Evolutionary conservation across 805 yeast genomes (phyloP).

Genomic region (Monosporozyma yasuniensis): DNA sequence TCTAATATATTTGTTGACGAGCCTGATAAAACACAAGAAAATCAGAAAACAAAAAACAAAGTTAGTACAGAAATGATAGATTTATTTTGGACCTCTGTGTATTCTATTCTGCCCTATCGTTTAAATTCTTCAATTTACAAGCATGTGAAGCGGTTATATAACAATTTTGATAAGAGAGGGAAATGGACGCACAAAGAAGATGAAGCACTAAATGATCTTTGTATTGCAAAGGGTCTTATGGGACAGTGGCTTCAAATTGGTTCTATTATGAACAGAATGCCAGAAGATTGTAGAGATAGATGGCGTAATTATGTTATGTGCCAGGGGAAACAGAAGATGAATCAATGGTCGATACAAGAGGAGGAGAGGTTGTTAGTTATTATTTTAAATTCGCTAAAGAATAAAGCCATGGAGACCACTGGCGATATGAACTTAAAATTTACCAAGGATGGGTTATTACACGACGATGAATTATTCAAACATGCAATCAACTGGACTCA

Average conservation of each 20-base stretch:
- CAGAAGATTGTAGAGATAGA: slow-evolving; percentile 89
- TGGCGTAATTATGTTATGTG: slow-evolving; percentile 90
- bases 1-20: slow-evolving; percentile 57
- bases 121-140: slow-evolving; percentile 79
- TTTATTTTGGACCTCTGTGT: slow-evolving; percentile 68
- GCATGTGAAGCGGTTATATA: slow-evolving; percentile 78
- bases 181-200: slow-evolving; percentile 80
- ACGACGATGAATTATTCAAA: slow-evolving; percentile 7
- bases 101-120: slow-evolving; percentile 66
- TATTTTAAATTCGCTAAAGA: slow-evolving; percentile 29
- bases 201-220: slow-evolving; percentile 45
- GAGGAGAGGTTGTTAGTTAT: slow-evolving; percentile 49
- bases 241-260: slow-evolving; percentile 88
- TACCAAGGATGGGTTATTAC: slow-evolving; percentile 5
- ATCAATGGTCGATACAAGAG: slow-evolving; percentile 67
- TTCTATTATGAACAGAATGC: slow-evolving; percentile 71
- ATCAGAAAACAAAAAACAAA: slow-evolving; percentile 19
- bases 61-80: background rate
- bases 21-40: background rate
- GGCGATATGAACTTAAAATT: background rate
- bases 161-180: slow-evolving; percentile 74
- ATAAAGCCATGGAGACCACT: slow-evolving; percentile 2
- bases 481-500: slow-evolving; percentile 72
- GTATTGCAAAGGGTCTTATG: slow-evolving; percentile 42
- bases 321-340: slow-evolving; percentile 56